phyloP scores from a whole-genome alignment of 1,284 basidiomycete genomes.

The Clitocybe nebularis region DNA sequence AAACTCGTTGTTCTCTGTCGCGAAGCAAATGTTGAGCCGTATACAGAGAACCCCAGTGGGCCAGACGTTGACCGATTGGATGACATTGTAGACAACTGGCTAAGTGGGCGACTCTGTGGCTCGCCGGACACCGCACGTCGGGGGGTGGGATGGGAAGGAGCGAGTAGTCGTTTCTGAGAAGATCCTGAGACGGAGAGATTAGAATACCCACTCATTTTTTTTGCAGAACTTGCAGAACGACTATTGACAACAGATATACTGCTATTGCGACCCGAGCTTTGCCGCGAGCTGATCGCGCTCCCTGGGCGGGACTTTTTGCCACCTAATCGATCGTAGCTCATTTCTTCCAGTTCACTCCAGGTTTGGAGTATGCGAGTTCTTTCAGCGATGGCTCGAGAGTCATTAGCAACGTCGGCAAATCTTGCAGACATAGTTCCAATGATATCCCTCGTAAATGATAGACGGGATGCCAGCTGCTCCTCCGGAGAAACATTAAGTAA shows the following conservation, averaged over 20 bases:
- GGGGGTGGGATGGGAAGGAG: constrained; percentile 39
- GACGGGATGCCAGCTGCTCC: constrained; percentile 58
- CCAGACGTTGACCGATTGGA: constrained; percentile 54
- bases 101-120: constrained; percentile 38
- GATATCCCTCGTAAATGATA: constrained; percentile 54
- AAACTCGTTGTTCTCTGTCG: constrained; percentile 72
- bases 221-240: constrained; percentile 20
- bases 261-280: constrained; percentile 53
- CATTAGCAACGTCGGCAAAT: constrained; percentile 43
- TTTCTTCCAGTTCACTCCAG: constrained; percentile 75
- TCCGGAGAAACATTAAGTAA: constrained; percentile 43
- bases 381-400: constrained; percentile 57
- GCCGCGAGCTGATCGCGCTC: constrained; percentile 56
- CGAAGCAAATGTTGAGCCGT: constrained; percentile 72
- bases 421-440: constrained; percentile 43
- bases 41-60: constrained; percentile 40
- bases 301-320: constrained; percentile 60
- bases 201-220: constrained; percentile 46
- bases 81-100: constrained; percentile 45
- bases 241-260: constrained; percentile 34
- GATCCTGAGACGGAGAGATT: constrained; percentile 44
- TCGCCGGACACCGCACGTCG: constrained; percentile 48
- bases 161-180: constrained; percentile 41
- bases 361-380: constrained; percentile 65
- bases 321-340: constrained; percentile 63